These are phyloP conservation scores for Glycine latifolia DNA, from an alignment of 306 rosid genomes.

Conservation along the genomic window DNA sequence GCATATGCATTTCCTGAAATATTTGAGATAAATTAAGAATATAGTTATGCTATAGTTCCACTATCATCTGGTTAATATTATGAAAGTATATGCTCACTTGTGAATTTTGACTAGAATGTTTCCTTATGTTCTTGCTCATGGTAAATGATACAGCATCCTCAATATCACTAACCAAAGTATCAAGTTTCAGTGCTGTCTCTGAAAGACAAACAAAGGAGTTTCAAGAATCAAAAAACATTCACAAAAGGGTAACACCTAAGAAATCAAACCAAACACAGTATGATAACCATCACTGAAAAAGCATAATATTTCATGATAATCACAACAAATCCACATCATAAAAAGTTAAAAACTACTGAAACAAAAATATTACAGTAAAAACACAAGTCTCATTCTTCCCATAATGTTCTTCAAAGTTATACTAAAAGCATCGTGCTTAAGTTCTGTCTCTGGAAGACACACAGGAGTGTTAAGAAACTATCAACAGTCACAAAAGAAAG, in stretches of 20 bases:
- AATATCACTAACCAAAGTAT: conserved; percentile 84
- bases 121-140: conserved; percentile 76
- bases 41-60: conserved; percentile 6
- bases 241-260: conserved; percentile 31
- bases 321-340: conserved; percentile 5
- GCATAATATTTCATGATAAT: conserved; percentile 21
- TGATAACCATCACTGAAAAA: conserved; percentile 26
- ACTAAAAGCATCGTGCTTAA: not conserved
- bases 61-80: conserved; percentile 41
- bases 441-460: not conserved
- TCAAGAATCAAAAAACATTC: conserved; percentile 32
- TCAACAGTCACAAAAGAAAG: not conserved
- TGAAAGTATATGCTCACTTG: conserved; percentile 64
- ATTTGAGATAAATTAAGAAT: conserved; percentile 45
- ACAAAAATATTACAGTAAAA: conserved; percentile 4
- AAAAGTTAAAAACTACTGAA: not conserved
- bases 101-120: conserved; percentile 61
- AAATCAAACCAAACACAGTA: conserved; percentile 33
- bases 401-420: conserved; percentile 3
- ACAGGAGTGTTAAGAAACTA: not conserved
- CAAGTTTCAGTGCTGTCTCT: conserved; percentile 93
- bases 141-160: conserved; percentile 89
- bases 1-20: conserved; percentile 69
- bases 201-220: conserved; percentile 53
- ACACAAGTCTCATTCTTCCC: conserved; percentile 26